A percentile compares a stretch with the other conserved stretches of the same genome.
Evolutionary conservation across 371 early-diverging fungal species (phyloP).

Genomic region (Enteropsectra breve): DNA sequence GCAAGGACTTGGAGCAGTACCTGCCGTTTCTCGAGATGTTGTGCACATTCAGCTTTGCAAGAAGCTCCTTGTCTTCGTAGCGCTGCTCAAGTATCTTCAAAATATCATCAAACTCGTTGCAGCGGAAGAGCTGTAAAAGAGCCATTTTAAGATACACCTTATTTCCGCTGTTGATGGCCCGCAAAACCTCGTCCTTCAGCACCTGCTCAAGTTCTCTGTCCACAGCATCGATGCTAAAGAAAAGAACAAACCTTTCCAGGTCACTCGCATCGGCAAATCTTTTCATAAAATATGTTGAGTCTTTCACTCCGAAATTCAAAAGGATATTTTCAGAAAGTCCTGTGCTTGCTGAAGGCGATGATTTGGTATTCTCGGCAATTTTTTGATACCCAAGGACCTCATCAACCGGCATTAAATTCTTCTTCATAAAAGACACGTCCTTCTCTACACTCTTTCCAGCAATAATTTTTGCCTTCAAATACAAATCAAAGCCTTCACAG

Average conservation of each 20-base stretch:
- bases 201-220: conserved; percentile 27
- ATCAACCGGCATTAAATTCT: conserved; percentile 32
- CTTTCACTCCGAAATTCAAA: conserved; percentile 36
- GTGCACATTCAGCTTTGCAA: conserved; percentile 32
- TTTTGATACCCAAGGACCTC: conserved; percentile 47
- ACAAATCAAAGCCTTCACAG: conserved; percentile 16
- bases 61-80: conserved; percentile 37
- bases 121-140: conserved; percentile 29
- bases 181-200: conserved; percentile 36
- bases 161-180: conserved; percentile 5
- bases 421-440: conserved; percentile 32
- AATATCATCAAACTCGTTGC: conserved; percentile 46
- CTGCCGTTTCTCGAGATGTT: conserved; percentile 42
- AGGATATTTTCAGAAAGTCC: conserved; percentile 32
- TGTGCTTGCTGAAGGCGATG: too few relatives aligned
- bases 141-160: conserved; percentile 40
- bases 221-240: conserved; percentile 32
- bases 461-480: conserved; percentile 43
- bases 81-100: conserved; percentile 31
- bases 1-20: conserved; percentile 26
- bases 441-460: conserved; percentile 29
- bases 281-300: conserved; percentile 30
- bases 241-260: conserved; percentile 49
- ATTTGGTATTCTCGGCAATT: conserved; percentile 1
- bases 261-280: conserved; percentile 20